phyloP scores from a whole-genome alignment of 768 basidiomycete species.

The Leucogyrophana mollusca region DNA sequence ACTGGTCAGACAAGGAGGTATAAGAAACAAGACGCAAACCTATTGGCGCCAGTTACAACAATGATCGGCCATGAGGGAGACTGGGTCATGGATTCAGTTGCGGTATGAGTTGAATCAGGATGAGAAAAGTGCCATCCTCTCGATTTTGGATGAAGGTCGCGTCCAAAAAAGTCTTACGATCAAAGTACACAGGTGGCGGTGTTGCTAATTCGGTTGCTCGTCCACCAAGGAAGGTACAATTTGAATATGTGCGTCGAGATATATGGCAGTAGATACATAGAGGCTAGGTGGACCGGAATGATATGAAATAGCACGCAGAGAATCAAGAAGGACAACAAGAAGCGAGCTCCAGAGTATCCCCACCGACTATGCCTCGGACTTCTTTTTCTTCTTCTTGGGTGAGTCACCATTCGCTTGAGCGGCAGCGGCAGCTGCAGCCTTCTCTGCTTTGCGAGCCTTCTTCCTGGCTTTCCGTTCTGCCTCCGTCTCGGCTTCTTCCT shows the following conservation, averaged over 20 bases:
- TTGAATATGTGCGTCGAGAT: too few relatives aligned
- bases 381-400: slow-evolving; percentile 44
- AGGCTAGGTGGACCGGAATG: too few relatives aligned
- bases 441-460: slow-evolving; percentile 77
- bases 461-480: slow-evolving; percentile 81
- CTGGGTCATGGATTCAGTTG: slow-evolving; percentile 24
- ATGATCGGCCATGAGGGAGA: slow-evolving; percentile 41
- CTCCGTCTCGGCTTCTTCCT: slow-evolving; percentile 67
- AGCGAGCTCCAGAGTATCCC: too few relatives aligned
- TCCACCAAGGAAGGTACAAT: too few relatives aligned
- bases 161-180: neutral
- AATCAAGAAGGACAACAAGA: too few relatives aligned
- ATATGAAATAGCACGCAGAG: too few relatives aligned
- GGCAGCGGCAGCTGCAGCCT: slow-evolving; percentile 51
- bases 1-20: neutral
- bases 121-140: neutral
- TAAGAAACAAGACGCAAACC: slow-evolving; percentile 37
- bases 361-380: slow-evolving; percentile 29
- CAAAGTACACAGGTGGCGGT: neutral
- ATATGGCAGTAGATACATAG: too few relatives aligned
- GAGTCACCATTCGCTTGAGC: slow-evolving; percentile 41
- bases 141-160: too few relatives aligned
- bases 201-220: too few relatives aligned
- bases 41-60: slow-evolving; percentile 71
- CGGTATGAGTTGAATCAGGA: neutral